Percentiles rank a stretch among this genome's conserved stretches.
These are phyloP conservation scores for Fraxinus ornus DNA, from an alignment of 305 asterid species.

Conservation along the genomic window DNA sequence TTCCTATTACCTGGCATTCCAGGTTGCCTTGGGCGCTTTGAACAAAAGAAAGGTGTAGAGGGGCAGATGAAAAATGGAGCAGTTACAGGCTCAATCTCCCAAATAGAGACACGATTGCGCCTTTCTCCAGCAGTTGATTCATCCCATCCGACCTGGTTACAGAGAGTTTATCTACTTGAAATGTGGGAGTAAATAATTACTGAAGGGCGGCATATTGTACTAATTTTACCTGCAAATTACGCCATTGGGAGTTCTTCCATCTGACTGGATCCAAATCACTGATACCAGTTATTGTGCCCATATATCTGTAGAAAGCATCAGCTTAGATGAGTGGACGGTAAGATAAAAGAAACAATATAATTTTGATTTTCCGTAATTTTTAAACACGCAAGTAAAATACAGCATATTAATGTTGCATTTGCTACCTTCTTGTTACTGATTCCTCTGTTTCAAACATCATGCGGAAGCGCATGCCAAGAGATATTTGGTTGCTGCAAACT, in stretches of 20 bases:
- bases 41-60: constrained; percentile 67
- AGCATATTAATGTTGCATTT: neutral
- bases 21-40: constrained; percentile 82
- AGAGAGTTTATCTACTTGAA: neutral
- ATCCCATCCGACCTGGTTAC: constrained; percentile 90
- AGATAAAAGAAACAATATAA: neutral
- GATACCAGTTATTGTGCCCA: constrained; percentile 93
- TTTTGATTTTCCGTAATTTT: neutral
- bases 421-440: constrained; percentile 82
- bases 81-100: constrained; percentile 98
- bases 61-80: constrained; percentile 98
- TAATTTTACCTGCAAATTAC: constrained; percentile 71
- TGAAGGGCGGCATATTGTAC: neutral
- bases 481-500: constrained; percentile 75
- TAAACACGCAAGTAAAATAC: neutral
- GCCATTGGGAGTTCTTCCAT: constrained; percentile 99
- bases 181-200: neutral
- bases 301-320: constrained; percentile 54
- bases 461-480: constrained; percentile 95
- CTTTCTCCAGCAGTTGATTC: constrained; percentile 91
- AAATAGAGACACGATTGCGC: constrained; percentile 84
- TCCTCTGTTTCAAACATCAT: constrained; percentile 98
- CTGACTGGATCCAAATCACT: constrained; percentile 82
- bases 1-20: constrained; percentile 80
- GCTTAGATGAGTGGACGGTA: neutral